These are phyloP conservation scores for Neonectria magnoliae DNA, from an alignment of 2,329 filamentous ascomycete genomes.

Conservation along the genomic window DNA sequence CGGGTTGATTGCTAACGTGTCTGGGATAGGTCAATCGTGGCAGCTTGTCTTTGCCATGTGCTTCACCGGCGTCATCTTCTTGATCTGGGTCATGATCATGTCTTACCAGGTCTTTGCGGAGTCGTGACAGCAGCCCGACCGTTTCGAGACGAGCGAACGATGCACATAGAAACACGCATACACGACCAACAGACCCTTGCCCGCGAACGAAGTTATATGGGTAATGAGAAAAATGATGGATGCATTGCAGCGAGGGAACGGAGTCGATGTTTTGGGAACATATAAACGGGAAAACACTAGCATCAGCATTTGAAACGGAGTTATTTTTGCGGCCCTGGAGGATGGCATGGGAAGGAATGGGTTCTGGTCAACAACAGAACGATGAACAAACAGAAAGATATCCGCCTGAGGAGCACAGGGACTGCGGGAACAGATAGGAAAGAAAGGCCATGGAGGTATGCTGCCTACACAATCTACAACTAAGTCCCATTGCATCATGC, in stretches of 20 bases:
- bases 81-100: constrained; percentile 77
- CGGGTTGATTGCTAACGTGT: constrained; percentile 27
- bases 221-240: constrained; percentile 6
- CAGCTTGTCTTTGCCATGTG: constrained; percentile 72
- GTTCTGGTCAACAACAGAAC: neutral
- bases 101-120: constrained; percentile 70
- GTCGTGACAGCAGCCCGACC: constrained; percentile 41
- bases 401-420: neutral
- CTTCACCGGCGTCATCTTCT: constrained; percentile 67
- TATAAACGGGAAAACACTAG: constrained; percentile 13
- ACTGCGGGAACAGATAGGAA: neutral
- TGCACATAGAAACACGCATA: neutral
- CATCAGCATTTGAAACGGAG: constrained; percentile 17
- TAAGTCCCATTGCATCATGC: neutral
- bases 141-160: neutral
- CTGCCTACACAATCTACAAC: neutral
- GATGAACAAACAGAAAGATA: neutral
- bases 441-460: neutral
- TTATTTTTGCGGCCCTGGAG: neutral
- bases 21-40: constrained; percentile 66
- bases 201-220: constrained; percentile 4
- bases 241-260: constrained; percentile 16
- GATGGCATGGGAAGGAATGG: neutral
- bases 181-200: neutral
- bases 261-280: constrained; percentile 13